Evolutionary conservation across 1,284 basidiomycete genomes (phyloP).

Genomic region (Ceratobasidium sp.): DNA sequence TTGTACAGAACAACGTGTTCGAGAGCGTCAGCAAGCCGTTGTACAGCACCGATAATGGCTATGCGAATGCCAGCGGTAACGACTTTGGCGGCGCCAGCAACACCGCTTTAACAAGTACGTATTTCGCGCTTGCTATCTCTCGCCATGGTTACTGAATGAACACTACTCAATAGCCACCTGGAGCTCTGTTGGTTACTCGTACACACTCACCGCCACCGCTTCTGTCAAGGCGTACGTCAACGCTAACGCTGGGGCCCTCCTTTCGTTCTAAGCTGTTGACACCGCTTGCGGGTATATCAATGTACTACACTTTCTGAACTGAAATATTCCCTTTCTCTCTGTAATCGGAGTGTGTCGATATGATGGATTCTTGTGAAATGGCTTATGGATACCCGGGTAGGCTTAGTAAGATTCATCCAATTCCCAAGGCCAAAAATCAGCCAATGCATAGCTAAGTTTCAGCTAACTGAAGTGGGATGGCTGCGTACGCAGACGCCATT

Average conservation of each 20-base stretch:
- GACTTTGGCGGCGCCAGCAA: no score
- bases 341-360: no score
- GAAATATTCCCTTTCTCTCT: no score
- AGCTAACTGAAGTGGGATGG: no score
- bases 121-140: neutral
- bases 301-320: no score
- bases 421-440: no score
- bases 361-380: no score
- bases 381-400: no score
- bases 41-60: constrained; percentile 31
- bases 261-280: constrained; percentile 8
- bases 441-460: no score
- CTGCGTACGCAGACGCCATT: no score
- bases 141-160: neutral
- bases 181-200: constrained; percentile 10
- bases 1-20: constrained; percentile 10
- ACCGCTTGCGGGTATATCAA: no score
- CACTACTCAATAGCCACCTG: neutral
- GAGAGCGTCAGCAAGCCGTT: neutral
- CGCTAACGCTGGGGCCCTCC: neutral
- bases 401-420: no score
- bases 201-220: neutral
- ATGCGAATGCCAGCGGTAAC: constrained; percentile 5
- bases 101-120: constrained; percentile 20
- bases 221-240: constrained; percentile 3